phyloP scores from a whole-genome alignment of 768 basidiomycete genomes.

The Lentinula detonsa region DNA sequence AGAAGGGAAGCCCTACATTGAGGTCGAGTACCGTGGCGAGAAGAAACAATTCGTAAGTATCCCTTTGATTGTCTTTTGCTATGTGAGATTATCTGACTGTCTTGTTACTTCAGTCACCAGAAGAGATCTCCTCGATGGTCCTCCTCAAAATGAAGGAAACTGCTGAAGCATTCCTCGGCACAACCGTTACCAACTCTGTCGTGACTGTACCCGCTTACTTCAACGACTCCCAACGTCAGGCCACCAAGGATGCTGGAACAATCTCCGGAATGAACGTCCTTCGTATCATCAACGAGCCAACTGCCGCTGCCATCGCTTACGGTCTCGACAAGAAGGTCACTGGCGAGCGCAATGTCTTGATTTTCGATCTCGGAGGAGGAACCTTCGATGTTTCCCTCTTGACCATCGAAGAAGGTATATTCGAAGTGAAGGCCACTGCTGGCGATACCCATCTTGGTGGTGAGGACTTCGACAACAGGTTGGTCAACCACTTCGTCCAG shows the following conservation, averaged over 20 bases:
- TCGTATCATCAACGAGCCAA: conserved; percentile 66
- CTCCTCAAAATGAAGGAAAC: conserved; percentile 67
- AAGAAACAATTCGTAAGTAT: conserved; percentile 46
- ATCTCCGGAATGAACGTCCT: conserved; percentile 62
- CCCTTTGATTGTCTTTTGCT: not conserved
- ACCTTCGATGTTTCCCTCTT: conserved; percentile 72
- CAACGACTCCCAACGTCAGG: conserved; percentile 64
- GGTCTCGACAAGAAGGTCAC: conserved; percentile 57
- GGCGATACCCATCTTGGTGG: conserved; percentile 50
- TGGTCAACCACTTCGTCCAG: conserved; percentile 13
- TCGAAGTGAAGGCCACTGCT: conserved; percentile 66
- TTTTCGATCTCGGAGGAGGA: conserved; percentile 70
- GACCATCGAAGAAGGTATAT: conserved; percentile 62
- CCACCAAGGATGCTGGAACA: conserved; percentile 62
- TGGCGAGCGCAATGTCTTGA: conserved; percentile 55
- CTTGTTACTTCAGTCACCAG: conserved; percentile 37
- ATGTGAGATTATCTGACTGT: not conserved
- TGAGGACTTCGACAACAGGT: conserved; percentile 10
- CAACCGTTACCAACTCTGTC: conserved; percentile 56
- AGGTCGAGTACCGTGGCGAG: conserved; percentile 50
- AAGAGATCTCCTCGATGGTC: conserved; percentile 66
- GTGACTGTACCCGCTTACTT: conserved; percentile 56
- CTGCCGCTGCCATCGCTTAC: conserved; percentile 67
- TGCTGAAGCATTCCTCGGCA: conserved; percentile 63
- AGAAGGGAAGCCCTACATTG: conserved; percentile 45